Evolutionary conservation across 192 early-diverging fungal species (phyloP).

Genomic region (Coemansia sp.): DNA sequence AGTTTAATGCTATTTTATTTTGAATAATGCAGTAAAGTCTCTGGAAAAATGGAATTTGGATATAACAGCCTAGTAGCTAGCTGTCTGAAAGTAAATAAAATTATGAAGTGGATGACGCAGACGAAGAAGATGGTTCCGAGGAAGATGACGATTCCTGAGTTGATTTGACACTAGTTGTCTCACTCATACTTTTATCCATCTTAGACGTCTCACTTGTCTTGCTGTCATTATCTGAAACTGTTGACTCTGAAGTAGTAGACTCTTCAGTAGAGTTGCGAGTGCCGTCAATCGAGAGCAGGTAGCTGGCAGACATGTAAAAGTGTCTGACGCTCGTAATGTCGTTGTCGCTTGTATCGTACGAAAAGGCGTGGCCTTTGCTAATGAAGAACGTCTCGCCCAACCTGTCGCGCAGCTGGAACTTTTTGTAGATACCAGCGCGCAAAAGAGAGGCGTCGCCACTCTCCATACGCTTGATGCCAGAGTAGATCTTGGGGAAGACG

Average conservation of each 20-base stretch:
- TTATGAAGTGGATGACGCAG: too few relatives aligned
- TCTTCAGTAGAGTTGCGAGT: background rate
- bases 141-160: too few relatives aligned
- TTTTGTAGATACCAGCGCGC: constrained; percentile 43
- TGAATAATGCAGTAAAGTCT: too few relatives aligned
- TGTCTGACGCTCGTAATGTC: constrained; percentile 18
- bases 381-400: constrained; percentile 27
- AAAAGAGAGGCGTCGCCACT: constrained; percentile 4
- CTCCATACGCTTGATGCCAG: constrained; percentile 22
- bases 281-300: constrained; percentile 29
- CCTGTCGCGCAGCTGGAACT: constrained; percentile 30
- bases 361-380: constrained; percentile 15
- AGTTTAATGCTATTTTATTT: too few relatives aligned
- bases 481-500: constrained; percentile 32
- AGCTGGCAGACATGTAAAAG: constrained; percentile 36
- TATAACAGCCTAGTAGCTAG: too few relatives aligned
- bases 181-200: too few relatives aligned
- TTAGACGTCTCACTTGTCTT: too few relatives aligned
- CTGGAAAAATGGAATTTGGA: too few relatives aligned
- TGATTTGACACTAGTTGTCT: too few relatives aligned
- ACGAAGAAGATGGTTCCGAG: too few relatives aligned
- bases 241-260: background rate
- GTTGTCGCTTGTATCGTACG: constrained; percentile 18
- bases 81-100: too few relatives aligned
- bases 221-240: too few relatives aligned